Base-by-base conservation (phyloP, 2,329 filamentous ascomycete species). In the Paracoccidioides lutzii region DNA sequence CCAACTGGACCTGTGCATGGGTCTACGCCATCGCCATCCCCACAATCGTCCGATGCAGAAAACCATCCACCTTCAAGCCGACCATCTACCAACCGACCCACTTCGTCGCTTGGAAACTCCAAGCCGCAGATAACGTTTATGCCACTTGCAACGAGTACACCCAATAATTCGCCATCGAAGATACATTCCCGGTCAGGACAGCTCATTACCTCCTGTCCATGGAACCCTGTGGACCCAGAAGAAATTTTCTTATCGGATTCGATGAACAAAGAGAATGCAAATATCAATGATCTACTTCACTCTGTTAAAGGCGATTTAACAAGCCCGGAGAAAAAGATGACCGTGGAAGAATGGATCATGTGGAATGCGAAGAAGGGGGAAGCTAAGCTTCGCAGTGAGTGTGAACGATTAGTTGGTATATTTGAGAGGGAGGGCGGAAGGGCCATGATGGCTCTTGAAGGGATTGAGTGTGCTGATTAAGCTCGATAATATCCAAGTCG, bases 311-410 rank as follows among this genome's bases (percentile, higher is more conserved):
- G 76, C 0, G 80, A 80, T 12, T 72, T 98, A 54, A 85, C 81
- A 2, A 86, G 79, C 54, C 81, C 83, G 0, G 93, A 97, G 74
- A 90, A 86, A 75, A 76, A 79, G 41, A 95, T 98, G 90, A 91
- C 84, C 4, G 88, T 97, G 0, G 89, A 95, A 69, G 84, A 96
- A 69, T 98, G 91, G 89, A 86, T 98, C 42, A 76, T 83, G 57
- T 81, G 84, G 71, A 90, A 93, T 62, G 93, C 93, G 0, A 79
- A 80, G 58, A 77, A 84, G 66, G 89, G 88, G 0, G 90, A 97
- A 74, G 81, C 84, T 70, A 84, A 83, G 68, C 75, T 98, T 55
- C 85, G 84, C 65, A 74, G 78, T 40, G 87, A 94, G 67, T 95
- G 90, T 65, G 91, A 97, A 74, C 75, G 81, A 32, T 81, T 95